Evolutionary conservation across 495 filamentous ascomycete species (phyloP), one percentile per base, ranked within the genome.

Genomic region (Patellaria atrata): DNA sequence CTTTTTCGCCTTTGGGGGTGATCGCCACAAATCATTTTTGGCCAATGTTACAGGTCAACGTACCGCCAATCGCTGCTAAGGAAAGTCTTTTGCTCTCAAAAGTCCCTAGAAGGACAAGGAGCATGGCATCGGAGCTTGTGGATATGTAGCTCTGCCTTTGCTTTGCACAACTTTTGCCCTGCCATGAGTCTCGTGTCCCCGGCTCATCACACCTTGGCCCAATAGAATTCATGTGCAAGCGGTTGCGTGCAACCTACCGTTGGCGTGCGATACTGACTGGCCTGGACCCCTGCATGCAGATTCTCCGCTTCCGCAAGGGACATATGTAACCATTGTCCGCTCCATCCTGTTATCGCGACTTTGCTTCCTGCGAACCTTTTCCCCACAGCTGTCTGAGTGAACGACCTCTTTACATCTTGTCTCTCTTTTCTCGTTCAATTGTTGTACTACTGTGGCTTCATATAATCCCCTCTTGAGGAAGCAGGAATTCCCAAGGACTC

Each of bases 141-240:
- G n/a, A n/a, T n/a, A n/a, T n/a, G n/a, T n/a, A n/a, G n/a, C n/a
- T n/a, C n/a, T n/a, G n/a, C n/a, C n/a, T n/a, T n/a, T n/a, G n/a
- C n/a, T n/a, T n/a, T n/a, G n/a, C n/a, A n/a, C n/a, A n/a, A n/a
- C n/a, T n/a, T n/a, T n/a, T n/a, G n/a, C n/a, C n/a, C n/a, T n/a
- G n/a, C n/a, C n/a, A n/a, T n/a, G n/a, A n/a, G n/a, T n/a, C n/a
- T n/a, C n/a, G n/a, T n/a, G n/a, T n/a, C n/a, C n/a, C n/a, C n/a
- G n/a, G n/a, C n/a, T n/a, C n/a, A n/a, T n/a, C 46, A 50, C 42
- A 45, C 27, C 46, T 45, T 45, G 42, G 41, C 46, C 42, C 46
- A 50, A 50, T 50, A 45, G 46, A 33, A 33, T 41, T 43, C 35
- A 25, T 34, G 31, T 22, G 15, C 37, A 35, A 36, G 42, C 46